Conservation (phyloP, 108 stramenopile species). For the Schizochytrium sp. region DNA sequence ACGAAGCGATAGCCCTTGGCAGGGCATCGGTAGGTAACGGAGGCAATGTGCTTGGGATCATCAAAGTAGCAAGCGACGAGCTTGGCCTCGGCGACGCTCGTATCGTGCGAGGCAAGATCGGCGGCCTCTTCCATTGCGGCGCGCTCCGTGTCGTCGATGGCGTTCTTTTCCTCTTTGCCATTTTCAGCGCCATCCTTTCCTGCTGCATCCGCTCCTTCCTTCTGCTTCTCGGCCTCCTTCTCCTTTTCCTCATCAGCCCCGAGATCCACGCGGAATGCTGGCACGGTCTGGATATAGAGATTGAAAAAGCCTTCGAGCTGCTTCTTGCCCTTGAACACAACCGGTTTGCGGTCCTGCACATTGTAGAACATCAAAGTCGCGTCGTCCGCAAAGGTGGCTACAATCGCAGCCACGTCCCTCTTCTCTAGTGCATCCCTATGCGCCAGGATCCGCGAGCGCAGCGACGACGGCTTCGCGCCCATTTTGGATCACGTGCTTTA, state of each 20-base stretch:
- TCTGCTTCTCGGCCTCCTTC: not conserved
- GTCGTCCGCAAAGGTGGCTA: not conserved
- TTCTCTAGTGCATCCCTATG: not conserved
- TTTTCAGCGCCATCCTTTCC: not conserved
- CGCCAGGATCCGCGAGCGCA: not conserved
- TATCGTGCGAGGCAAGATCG: not conserved
- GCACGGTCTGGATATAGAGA: not conserved
- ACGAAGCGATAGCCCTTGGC: slow-evolving; percentile 4
- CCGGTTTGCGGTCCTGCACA: not conserved
- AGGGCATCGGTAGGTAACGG: not conserved
- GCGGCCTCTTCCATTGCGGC: not conserved
- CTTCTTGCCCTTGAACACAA: not conserved
- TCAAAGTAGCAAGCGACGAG: not conserved
- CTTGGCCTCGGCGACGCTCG: not conserved
- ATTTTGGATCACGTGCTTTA: not conserved
- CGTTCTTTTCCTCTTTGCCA: not conserved
- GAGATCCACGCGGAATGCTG: not conserved
- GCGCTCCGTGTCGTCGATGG: not conserved
- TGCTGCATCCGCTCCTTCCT: not conserved
- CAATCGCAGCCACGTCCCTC: not conserved
- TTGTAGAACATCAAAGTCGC: not conserved
- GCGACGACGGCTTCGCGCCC: not conserved
- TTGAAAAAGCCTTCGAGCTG: not conserved
- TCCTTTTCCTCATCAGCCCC: not conserved
- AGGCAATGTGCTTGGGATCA: not conserved